A percentile compares a stretch with the other conserved stretches of the same genome.
These are phyloP conservation scores for Xylaria nigripes DNA, from an alignment of 495 filamentous ascomycete species.

Conservation along the genomic window DNA sequence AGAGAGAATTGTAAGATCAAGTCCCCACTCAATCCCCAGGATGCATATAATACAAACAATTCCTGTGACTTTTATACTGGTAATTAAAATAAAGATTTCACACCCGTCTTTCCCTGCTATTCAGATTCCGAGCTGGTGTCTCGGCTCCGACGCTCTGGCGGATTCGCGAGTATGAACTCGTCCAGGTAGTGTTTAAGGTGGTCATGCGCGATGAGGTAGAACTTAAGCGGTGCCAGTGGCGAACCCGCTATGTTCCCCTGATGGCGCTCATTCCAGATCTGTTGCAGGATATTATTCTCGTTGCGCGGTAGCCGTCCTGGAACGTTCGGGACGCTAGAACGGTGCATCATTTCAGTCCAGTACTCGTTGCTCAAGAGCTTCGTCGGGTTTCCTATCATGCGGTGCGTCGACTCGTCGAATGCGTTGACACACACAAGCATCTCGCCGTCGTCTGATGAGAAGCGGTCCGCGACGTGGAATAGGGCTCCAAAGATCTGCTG, in stretches of 20 bases:
- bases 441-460: slow-evolving; percentile 15
- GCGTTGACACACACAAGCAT: slow-evolving; percentile 28
- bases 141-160: background rate
- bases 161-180: slow-evolving; percentile 6
- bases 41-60: slow-evolving; percentile 6
- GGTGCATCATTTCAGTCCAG: background rate
- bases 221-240: slow-evolving; percentile 27
- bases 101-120: background rate
- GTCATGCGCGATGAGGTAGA: slow-evolving; percentile 29
- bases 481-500: slow-evolving; percentile 34
- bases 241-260: slow-evolving; percentile 25
- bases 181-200: slow-evolving; percentile 25
- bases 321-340: background rate
- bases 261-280: slow-evolving; percentile 34
- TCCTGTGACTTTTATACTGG: background rate
- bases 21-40: slow-evolving; percentile 14
- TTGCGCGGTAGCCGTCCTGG: background rate
- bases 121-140: background rate
- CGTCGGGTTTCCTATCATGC: slow-evolving; percentile 14
- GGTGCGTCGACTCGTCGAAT: slow-evolving; percentile 24
- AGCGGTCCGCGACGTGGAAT: slow-evolving; percentile 36
- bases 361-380: slow-evolving; percentile 8
- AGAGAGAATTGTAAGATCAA: no score
- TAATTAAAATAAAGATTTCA: background rate
- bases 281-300: slow-evolving; percentile 31